Evolutionary conservation across 257 asterid genomes (phyloP), one percentile per base, ranked within the genome.

Genomic region (Sherardia arvensis): DNA sequence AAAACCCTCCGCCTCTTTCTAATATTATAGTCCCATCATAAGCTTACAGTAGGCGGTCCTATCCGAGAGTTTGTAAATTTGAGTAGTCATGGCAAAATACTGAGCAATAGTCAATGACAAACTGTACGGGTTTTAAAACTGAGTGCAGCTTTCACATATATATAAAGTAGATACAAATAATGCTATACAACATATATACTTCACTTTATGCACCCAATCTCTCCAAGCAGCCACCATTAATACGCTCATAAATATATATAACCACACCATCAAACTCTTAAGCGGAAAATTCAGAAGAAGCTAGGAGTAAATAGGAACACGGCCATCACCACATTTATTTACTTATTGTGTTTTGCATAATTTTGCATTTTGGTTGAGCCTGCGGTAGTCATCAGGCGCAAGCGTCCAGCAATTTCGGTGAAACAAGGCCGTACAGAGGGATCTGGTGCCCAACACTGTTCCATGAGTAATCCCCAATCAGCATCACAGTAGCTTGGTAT

Each of bases 371-470:
- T 81, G 10, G 84, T 69, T 17, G 80, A 70, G 75, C 76, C 66
- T 45, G 88, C 84, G 1, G 83, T 71, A 36, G 84, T 68, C 96
- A 91, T 85, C 57, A 72, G 56, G 57, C 96, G 91, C 49, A 91
- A 59, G n/a, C 90, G 91, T 25, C 91, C 56, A 11, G 96, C 90
- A 43, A 91, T 91, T 70, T 91, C 89, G 2, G 97, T 81, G 82
- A 91, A 91, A 11, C 85, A 78, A 2, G 97, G 97, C 15, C 97
- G 85, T 36, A 54, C 80, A 56, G 77, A 56, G 11, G 97, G 96
- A 59, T 91, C 95, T 0, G 97, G 97, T 7, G 97, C 95, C 97
- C 97, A 91, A 27, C 97, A 91, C 61, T 85, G 96, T 76, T 91
- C 97, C 97, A 91, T 91, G 59, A 91, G 84, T 76, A 81, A 17